Conservation (phyloP, 371 early-diverging fungal genomes). For the Rhizomucor miehei region DNA sequence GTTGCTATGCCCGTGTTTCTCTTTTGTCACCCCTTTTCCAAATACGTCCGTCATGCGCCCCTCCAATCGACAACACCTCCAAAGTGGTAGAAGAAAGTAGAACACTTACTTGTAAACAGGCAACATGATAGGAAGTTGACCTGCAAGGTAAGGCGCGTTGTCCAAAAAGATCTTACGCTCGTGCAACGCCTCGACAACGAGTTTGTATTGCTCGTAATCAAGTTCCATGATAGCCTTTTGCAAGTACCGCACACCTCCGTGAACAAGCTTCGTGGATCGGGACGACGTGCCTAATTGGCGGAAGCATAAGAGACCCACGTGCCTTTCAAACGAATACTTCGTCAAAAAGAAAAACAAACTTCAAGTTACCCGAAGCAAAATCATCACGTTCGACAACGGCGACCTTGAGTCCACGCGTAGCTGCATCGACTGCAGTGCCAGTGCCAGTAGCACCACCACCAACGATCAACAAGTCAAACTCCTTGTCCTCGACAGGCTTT, state of each 20-base stretch:
- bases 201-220: slow-evolving; percentile 95
- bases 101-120: slow-evolving; percentile 24
- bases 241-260: slow-evolving; percentile 99
- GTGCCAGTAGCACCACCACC: slow-evolving; percentile 99
- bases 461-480: slow-evolving; percentile 93
- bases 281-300: slow-evolving; percentile 82
- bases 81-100: background rate
- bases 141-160: slow-evolving; percentile 94
- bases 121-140: slow-evolving; percentile 78
- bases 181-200: slow-evolving; percentile 96
- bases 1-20: background rate
- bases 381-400: slow-evolving; percentile 98
- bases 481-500: slow-evolving; percentile 31
- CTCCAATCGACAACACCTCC: background rate
- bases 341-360: background rate
- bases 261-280: slow-evolving; percentile 97
- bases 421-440: slow-evolving; percentile 97
- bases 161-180: slow-evolving; percentile 95
- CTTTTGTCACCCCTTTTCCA: slow-evolving; percentile 16
- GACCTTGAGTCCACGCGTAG: slow-evolving; percentile 94
- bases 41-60: slow-evolving; percentile 1
- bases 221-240: slow-evolving; percentile 97
- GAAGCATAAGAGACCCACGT: slow-evolving; percentile 3
- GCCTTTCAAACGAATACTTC: background rate
- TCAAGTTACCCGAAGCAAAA: slow-evolving; percentile 79